Percentiles rank a stretch among this genome's conserved stretches.
Conservation (phyloP, 192 early-diverging fungal genomes). For the Coemansia sp. region DNA sequence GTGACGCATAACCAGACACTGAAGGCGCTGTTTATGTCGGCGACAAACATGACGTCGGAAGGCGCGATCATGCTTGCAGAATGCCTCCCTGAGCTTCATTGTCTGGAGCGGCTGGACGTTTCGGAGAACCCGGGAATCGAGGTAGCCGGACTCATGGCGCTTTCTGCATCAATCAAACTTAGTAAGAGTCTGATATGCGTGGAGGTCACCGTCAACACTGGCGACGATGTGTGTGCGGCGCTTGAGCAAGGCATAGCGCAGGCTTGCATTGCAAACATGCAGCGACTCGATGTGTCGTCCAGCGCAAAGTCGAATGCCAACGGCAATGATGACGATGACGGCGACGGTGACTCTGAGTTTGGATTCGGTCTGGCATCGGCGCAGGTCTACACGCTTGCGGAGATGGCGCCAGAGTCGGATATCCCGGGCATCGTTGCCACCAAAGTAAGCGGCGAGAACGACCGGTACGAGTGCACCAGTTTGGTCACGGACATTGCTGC, state of each 20-base stretch:
- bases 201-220: conserved; percentile 63
- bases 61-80: conserved; percentile 83
- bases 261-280: conserved; percentile 57
- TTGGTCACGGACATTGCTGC: conserved; percentile 42
- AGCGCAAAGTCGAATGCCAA: conserved; percentile 12
- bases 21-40: conserved; percentile 62
- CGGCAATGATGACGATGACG: too few species aligned
- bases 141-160: conserved; percentile 77
- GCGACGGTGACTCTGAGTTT: conserved; percentile 11
- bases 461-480: conserved; percentile 32
- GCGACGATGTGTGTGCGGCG: conserved; percentile 54
- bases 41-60: conserved; percentile 66
- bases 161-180: conserved; percentile 78
- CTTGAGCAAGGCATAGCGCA: conserved; percentile 55
- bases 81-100: conserved; percentile 70
- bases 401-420: conserved; percentile 29
- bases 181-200: conserved; percentile 73
- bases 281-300: conserved; percentile 29
- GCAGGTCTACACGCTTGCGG: conserved; percentile 32
- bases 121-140: conserved; percentile 74
- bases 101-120: conserved; percentile 71
- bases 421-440: conserved; percentile 30
- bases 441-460: conserved; percentile 37
- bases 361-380: conserved; percentile 28
- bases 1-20: conserved; percentile 65